These are phyloP conservation scores for Heterobasidion irregulare DNA, from an alignment of 1,284 basidiomycete species.

Conservation along the genomic window DNA sequence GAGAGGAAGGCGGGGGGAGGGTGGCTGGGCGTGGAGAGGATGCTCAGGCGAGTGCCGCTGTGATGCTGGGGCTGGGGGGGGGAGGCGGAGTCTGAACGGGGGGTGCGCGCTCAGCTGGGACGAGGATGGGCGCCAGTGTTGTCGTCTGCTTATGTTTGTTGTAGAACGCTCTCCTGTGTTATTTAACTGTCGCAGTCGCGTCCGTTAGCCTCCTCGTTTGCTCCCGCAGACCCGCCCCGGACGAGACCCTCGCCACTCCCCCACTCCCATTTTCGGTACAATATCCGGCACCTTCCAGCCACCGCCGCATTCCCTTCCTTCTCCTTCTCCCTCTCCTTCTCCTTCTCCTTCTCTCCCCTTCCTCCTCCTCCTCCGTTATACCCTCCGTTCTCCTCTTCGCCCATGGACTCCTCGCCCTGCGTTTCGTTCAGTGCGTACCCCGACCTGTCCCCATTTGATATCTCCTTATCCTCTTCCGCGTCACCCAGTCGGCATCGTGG, in stretches of 20 bases:
- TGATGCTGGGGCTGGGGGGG: background rate
- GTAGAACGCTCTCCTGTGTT: too few species aligned
- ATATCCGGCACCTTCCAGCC: background rate
- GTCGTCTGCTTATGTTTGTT: too few species aligned
- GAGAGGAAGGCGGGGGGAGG: background rate
- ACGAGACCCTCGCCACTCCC: conserved; percentile 2
- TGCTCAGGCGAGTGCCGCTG: background rate
- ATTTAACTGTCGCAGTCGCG: too few species aligned
- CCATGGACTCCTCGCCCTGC: conserved; percentile 37
- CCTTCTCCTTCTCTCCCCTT: conserved; percentile 7
- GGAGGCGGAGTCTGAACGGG: background rate
- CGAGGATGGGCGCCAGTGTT: too few species aligned
- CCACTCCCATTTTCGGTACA: background rate
- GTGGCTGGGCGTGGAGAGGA: background rate
- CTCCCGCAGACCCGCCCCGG: background rate
- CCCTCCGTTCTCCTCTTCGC: conserved; percentile 4
- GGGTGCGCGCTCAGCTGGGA: background rate
- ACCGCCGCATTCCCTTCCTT: background rate
- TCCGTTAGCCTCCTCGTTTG: too few species aligned
- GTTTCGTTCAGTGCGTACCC: conserved; percentile 60
- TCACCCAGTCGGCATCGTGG: conserved; percentile 59
- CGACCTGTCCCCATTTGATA: background rate
- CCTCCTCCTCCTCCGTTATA: conserved; percentile 8
- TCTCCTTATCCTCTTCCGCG: conserved; percentile 3
- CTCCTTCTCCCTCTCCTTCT: conserved; percentile 1